Evolutionary conservation across 2,329 filamentous ascomycete genomes (phyloP).

Genomic region (Claviceps digitariae): DNA sequence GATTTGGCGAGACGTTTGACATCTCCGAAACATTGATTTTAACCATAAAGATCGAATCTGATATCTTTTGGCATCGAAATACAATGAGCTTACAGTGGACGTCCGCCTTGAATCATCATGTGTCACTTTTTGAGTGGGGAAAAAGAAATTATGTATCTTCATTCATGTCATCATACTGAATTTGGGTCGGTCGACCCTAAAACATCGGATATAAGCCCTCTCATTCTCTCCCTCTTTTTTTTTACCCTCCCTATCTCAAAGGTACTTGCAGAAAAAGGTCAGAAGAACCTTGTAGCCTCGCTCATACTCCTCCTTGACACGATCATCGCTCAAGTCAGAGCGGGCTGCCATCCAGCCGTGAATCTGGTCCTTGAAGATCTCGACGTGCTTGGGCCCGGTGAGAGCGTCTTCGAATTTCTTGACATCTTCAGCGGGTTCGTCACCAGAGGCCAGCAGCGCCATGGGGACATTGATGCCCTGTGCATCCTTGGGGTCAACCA

Average conservation of each 20-base stretch:
- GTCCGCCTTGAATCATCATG: no score
- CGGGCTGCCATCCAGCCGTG: constrained; percentile 66
- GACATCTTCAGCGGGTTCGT: constrained; percentile 43
- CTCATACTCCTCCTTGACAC: constrained; percentile 46
- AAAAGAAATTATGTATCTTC: background rate
- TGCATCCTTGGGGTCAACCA: constrained; percentile 51
- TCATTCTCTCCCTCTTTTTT: background rate
- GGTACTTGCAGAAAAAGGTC: constrained; percentile 42
- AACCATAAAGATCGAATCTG: no score
- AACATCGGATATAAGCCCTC: background rate
- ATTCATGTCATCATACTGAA: background rate
- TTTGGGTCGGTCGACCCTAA: background rate
- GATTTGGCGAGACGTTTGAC: no score
- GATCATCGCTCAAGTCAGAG: constrained; percentile 40
- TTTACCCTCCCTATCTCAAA: constrained; percentile 12
- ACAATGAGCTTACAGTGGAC: no score
- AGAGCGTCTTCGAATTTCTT: constrained; percentile 43
- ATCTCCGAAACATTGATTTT: no score
- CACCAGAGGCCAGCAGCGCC: constrained; percentile 49
- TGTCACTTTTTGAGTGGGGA: no score
- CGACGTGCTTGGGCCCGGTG: constrained; percentile 42
- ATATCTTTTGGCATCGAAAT: no score
- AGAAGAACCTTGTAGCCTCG: constrained; percentile 47
- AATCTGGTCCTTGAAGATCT: constrained; percentile 53
- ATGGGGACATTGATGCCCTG: constrained; percentile 46